A percentile compares a stretch with the other conserved stretches of the same genome.
Evolutionary conservation across 306 rosid genomes (phyloP).

Genomic region (Vigna hirtella): DNA sequence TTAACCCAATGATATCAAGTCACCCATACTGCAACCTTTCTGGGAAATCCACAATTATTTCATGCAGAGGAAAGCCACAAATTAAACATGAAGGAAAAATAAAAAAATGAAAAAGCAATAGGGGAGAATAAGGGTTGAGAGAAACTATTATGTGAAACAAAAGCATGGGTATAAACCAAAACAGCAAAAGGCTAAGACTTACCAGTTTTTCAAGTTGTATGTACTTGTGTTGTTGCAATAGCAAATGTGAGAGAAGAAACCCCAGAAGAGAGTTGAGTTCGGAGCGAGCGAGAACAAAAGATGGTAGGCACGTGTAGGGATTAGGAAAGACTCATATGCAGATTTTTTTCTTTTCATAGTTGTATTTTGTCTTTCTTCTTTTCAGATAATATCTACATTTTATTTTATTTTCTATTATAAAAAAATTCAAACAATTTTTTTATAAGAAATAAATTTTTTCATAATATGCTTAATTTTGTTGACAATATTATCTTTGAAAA

Average conservation of each 20-base stretch:
- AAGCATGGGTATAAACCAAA: slow-evolving; percentile 28
- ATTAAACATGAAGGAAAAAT: neutral
- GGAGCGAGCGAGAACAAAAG: slow-evolving; percentile 42
- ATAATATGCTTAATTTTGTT: neutral
- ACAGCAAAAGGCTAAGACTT: slow-evolving; percentile 10
- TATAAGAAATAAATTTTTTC: neutral
- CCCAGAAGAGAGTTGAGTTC: slow-evolving; percentile 35
- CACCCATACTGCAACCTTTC: neutral
- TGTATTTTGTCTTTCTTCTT: neutral
- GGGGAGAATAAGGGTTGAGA: neutral
- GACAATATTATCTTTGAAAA: neutral
- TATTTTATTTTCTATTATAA: neutral
- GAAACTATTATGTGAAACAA: slow-evolving; percentile 2
- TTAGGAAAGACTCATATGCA: slow-evolving; percentile 36
- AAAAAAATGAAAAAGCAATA: neutral
- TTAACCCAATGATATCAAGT: neutral
- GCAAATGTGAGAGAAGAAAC: slow-evolving; percentile 38
- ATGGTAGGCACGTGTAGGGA: slow-evolving; percentile 54
- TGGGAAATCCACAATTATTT: neutral
- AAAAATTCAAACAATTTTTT: neutral
- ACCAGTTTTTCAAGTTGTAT: slow-evolving; percentile 27
- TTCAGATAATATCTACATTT: neutral
- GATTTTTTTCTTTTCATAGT: slow-evolving; percentile 1
- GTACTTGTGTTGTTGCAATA: slow-evolving; percentile 39
- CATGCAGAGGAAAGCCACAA: neutral